Base-by-base conservation (phyloP, 1,284 basidiomycete species). In the Malassezia dermatis region DNA sequence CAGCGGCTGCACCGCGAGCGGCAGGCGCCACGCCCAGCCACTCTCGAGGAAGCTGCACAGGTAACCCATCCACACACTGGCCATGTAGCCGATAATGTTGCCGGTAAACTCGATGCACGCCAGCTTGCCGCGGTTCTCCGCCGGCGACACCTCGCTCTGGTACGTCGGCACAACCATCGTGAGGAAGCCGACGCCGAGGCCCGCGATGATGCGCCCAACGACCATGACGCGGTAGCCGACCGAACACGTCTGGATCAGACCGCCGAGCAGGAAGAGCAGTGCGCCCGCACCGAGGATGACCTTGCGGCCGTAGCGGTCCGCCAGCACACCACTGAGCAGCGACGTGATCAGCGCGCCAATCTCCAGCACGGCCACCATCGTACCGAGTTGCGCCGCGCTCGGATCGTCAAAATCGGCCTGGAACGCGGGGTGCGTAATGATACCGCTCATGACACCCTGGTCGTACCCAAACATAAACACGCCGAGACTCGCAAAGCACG, bases 41-140 rank as follows among this genome's bases (percentile, higher is more conserved):
- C 71, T 73, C 5, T 64, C 45, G 46, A 77, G 81, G 78, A 82
- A 96, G 6, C 88, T 91, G 72, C 86, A 88, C 64, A 88, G 86
- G 76, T 96, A 98, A 75, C 93, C 93, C 57, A 48, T 52, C 48
- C 56, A 59, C 59, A 96, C 89, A 17, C 88, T 93, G 54, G 83
- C 83, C n/a, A 89, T 85, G 75, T 98, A 98, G 44, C 93, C 93
- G 56, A 89, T 79, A 65, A 96, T 86, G 71, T 78, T 76, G 54
- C 68, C 86, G 0, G 93, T 95, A 74, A 96, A 98, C 72, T 96
- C 93, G 81, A 96, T 90, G 68, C 89, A 94, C 4, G 90, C 93
- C 12, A 74, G 60, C 46, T 67, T 67, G 35, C 71, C 71, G 27
- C 71, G 58, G 78, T 94, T 88, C 70, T 89, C 82, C 2, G 93